Conservation (phyloP, 352 stramenopile species). For the Phytopythium chamaehyphon region DNA sequence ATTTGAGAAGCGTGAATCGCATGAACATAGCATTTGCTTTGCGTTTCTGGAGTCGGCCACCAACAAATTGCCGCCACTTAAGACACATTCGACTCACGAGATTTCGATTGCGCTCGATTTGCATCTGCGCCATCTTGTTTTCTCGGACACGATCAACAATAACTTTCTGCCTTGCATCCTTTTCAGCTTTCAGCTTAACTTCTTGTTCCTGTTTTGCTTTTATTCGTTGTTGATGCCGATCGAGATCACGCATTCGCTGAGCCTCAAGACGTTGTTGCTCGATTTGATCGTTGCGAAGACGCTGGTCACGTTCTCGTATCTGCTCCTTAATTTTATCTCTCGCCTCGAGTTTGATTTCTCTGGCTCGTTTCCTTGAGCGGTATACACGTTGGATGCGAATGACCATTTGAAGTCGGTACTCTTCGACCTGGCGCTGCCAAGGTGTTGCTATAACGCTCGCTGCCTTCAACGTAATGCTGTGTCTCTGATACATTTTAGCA, state of each 20-base stretch:
- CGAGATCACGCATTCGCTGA: conserved; percentile 45
- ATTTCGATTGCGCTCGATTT: conserved; percentile 18
- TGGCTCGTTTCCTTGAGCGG: conserved; percentile 31
- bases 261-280: conserved; percentile 56
- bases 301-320: conserved; percentile 45
- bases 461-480: conserved; percentile 57
- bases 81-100: conserved; percentile 17
- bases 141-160: conserved; percentile 43
- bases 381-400: conserved; percentile 74
- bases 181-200: conserved; percentile 23
- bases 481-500: conserved; percentile 41
- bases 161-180: conserved; percentile 41
- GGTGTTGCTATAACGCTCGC: conserved; percentile 42
- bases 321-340: conserved; percentile 42
- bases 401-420: conserved; percentile 57
- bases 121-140: conserved; percentile 42
- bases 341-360: conserved; percentile 41
- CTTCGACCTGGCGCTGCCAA: conserved; percentile 74
- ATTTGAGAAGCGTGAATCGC: conserved; percentile 57
- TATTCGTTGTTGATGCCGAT: conserved; percentile 57
- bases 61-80: conserved; percentile 34
- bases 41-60: conserved; percentile 26
- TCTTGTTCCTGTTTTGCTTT: conserved; percentile 47
- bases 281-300: conserved; percentile 43
- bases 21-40: conserved; percentile 58